These are phyloP conservation scores for Bertia moriformis DNA, from an alignment of 2,329 filamentous ascomycete species.

Conservation along the genomic window DNA sequence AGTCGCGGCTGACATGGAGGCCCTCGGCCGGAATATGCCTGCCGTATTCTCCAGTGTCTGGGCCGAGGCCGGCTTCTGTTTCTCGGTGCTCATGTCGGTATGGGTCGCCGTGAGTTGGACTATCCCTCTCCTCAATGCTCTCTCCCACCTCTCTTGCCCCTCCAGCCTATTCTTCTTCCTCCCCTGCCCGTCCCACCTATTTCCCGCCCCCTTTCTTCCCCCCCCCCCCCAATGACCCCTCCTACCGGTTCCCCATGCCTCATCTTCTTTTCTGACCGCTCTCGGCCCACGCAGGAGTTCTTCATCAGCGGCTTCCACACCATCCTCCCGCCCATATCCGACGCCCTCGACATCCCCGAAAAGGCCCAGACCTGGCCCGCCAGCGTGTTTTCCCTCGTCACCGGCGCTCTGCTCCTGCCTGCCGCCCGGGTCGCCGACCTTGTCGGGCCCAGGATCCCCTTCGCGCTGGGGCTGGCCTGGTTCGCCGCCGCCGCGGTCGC, in stretches of 20 bases:
- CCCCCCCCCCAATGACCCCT: too few species aligned
- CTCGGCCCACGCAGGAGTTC: slow-evolving; percentile 27
- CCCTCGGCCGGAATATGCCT: not conserved
- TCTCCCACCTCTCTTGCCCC: too few species aligned
- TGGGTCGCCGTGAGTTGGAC: slow-evolving; percentile 28
- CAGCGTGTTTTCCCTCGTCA: slow-evolving; percentile 23
- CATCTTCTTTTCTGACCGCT: too few species aligned
- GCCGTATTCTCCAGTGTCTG: slow-evolving; percentile 25
- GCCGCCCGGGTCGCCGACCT: slow-evolving; percentile 20
- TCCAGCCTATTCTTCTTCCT: too few species aligned
- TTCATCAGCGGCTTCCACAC: slow-evolving; percentile 40
- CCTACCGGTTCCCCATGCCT: slow-evolving; percentile 2
- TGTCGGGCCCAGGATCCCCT: slow-evolving; percentile 19
- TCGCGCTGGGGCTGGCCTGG: slow-evolving; percentile 21
- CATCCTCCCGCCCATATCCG: slow-evolving; percentile 34
- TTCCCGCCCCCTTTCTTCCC: too few species aligned
- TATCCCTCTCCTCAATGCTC: too few species aligned
- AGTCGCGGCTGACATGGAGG: too few species aligned
- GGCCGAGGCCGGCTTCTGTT: slow-evolving; percentile 36
- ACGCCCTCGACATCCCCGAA: slow-evolving; percentile 32
- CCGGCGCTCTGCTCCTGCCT: slow-evolving; percentile 22
- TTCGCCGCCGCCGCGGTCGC: slow-evolving; percentile 31
- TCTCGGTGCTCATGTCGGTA: slow-evolving; percentile 36
- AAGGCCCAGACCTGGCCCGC: slow-evolving; percentile 35
- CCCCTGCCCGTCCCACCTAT: too few species aligned